These are phyloP conservation scores for Carex kokanica DNA, from an alignment of 176 grass and related monocot genomes.

Conservation along the genomic window DNA sequence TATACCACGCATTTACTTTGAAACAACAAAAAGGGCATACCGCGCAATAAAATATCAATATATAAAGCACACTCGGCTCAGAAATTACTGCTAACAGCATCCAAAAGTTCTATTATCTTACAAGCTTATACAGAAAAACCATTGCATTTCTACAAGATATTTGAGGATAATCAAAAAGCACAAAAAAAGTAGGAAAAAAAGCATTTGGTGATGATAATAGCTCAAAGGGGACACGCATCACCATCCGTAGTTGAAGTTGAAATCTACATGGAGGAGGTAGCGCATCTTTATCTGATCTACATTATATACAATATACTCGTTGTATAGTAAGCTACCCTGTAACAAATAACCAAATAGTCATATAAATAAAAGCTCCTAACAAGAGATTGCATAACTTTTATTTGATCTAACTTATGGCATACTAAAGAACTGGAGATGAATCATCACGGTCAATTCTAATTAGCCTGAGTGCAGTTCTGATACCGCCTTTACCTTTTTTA, in stretches of 20 bases:
- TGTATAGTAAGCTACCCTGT: conserved; percentile 89
- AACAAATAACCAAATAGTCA: conserved; percentile 26
- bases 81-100: neutral
- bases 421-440: neutral
- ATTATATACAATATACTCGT: conserved; percentile 91
- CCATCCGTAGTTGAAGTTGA: conserved; percentile 51
- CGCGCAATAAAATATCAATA: neutral
- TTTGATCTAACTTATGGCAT: neutral
- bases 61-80: neutral
- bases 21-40: neutral
- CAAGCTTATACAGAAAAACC: neutral
- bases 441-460: neutral
- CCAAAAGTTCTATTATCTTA: neutral
- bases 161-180: neutral
- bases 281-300: conserved; percentile 89
- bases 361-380: neutral
- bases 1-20: neutral
- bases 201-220: neutral
- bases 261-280: conserved; percentile 67
- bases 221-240: neutral
- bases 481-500: neutral
- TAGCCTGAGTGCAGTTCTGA: neutral
- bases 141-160: conserved; percentile 17
- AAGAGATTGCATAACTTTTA: neutral
- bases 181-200: neutral